phyloP scores from a whole-genome alignment of 2,329 filamentous ascomycete species.

The Tetracladium maxilliforme region DNA sequence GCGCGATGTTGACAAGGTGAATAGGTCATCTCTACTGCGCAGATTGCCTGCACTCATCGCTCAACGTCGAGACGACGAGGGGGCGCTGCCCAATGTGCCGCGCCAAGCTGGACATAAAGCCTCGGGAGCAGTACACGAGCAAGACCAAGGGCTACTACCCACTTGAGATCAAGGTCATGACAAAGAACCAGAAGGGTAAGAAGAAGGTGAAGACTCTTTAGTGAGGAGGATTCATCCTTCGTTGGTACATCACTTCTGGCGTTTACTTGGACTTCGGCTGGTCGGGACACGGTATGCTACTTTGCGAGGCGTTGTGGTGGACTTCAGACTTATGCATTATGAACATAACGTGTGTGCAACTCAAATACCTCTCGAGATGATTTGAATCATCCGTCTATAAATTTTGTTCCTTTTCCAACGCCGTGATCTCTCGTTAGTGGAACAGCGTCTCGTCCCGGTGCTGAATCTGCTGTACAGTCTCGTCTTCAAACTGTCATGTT shows the following conservation, averaged over 20 bases:
- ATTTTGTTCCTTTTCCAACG: too few relatives aligned
- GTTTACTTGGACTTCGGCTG: conserved; percentile 15
- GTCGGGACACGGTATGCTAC: too few relatives aligned
- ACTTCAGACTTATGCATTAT: too few relatives aligned
- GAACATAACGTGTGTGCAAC: too few relatives aligned
- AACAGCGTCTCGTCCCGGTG: too few relatives aligned
- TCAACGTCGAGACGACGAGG: conserved; percentile 37
- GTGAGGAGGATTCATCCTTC: too few relatives aligned
- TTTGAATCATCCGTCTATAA: too few relatives aligned
- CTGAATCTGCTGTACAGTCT: too few relatives aligned
- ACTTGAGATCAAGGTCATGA: conserved; percentile 49
- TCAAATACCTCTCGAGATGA: too few relatives aligned
- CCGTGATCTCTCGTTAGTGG: too few relatives aligned
- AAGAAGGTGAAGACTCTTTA: conserved; percentile 11
- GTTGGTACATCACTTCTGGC: conserved; percentile 18
- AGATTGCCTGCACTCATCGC: conserved; percentile 43
- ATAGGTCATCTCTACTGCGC: conserved; percentile 51
- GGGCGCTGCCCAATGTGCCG: conserved; percentile 48
- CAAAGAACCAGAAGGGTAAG: conserved; percentile 36
- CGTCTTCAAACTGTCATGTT: conserved; percentile 22
- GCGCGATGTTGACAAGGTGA: conserved; percentile 5
- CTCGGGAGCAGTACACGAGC: conserved; percentile 21
- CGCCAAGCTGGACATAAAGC: conserved; percentile 36
- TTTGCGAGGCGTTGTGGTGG: too few relatives aligned
- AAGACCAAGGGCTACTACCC: conserved; percentile 40